These are phyloP conservation scores for Symmetrospora coprosmae DNA, from an alignment of 768 basidiomycete species.

Conservation along the genomic window DNA sequence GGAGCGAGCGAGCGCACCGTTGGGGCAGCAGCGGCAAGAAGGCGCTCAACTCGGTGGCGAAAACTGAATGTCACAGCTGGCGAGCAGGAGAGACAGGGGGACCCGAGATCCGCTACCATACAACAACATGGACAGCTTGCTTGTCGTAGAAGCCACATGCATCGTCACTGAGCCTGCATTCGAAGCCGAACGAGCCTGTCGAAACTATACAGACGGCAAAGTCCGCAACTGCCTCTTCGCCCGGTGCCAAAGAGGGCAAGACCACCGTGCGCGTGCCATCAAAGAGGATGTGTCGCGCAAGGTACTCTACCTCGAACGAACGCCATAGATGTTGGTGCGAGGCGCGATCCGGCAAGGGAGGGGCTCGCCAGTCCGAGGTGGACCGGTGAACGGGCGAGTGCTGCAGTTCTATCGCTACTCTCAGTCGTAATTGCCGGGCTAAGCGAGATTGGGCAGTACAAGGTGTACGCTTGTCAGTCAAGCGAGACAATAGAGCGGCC, in stretches of 20 bases:
- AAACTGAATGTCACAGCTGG: no score
- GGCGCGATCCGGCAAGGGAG: not conserved
- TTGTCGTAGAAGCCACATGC: not conserved
- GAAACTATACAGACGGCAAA: slow-evolving; percentile 5
- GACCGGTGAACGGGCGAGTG: not conserved
- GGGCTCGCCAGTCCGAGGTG: not conserved
- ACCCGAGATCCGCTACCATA: not conserved
- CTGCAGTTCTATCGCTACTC: not conserved
- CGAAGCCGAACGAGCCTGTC: not conserved
- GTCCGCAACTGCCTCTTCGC: not conserved
- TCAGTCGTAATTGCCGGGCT: not conserved
- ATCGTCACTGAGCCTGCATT: not conserved
- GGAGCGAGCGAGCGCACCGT: no score
- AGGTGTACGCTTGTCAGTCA: no score
- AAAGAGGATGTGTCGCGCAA: not conserved
- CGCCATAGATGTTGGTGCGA: not conserved
- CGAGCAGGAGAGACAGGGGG: no score
- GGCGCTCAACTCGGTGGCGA: no score
- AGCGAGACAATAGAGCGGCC: no score
- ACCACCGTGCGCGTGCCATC: not conserved
- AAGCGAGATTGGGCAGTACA: not conserved
- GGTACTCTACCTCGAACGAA: not conserved
- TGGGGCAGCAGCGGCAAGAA: no score
- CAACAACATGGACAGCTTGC: not conserved
- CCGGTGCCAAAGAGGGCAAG: not conserved